Conservation (phyloP, 495 filamentous ascomycete genomes). For the Penicillium cinerascens region DNA sequence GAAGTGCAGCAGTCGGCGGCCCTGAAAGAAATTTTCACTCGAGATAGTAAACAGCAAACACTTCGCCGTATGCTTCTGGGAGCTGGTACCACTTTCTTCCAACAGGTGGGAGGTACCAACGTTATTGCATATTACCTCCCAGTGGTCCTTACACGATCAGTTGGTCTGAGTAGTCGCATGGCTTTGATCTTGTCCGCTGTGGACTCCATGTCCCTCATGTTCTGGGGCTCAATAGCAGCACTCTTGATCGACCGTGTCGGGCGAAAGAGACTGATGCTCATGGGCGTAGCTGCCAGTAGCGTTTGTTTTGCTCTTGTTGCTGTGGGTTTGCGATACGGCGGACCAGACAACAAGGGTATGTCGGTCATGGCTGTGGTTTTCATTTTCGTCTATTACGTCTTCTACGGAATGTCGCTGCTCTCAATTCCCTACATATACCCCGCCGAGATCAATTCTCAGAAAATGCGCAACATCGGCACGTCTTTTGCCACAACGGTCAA, state of each 20-base stretch:
- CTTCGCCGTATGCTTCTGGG: conserved; percentile 6
- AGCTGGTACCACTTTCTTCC: conserved; percentile 4
- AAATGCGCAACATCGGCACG: conserved; percentile 24
- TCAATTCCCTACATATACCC: conserved; percentile 32
- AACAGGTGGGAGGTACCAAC: conserved; percentile 8
- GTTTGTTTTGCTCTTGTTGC: conserved; percentile 17
- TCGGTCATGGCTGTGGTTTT: conserved; percentile 18
- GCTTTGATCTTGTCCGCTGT: conserved; percentile 5
- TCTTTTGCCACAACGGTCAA: conserved; percentile 21
- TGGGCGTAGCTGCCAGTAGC: conserved; percentile 8
- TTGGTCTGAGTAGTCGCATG: conserved; percentile 2
- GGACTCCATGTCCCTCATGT: conserved; percentile 15
- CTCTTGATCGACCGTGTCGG: conserved; percentile 12
- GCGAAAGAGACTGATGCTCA: conserved; percentile 8
- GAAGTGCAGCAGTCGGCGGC: conserved; percentile 13
- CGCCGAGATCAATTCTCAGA: conserved; percentile 29
- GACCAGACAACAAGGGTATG: conserved; percentile 14
- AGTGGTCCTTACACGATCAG: conserved; percentile 3
- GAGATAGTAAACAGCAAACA: neutral
- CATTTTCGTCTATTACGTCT: conserved; percentile 28
- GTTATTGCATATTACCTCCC: conserved; percentile 10
- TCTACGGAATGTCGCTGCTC: conserved; percentile 18
- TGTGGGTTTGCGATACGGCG: conserved; percentile 14
- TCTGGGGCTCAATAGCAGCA: conserved; percentile 10
- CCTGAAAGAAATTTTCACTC: neutral